Evolutionary conservation across 2,329 filamentous ascomycete genomes (phyloP), one percentile per base, ranked within the genome.

Genomic region (Paracoccidioides lutzii): DNA sequence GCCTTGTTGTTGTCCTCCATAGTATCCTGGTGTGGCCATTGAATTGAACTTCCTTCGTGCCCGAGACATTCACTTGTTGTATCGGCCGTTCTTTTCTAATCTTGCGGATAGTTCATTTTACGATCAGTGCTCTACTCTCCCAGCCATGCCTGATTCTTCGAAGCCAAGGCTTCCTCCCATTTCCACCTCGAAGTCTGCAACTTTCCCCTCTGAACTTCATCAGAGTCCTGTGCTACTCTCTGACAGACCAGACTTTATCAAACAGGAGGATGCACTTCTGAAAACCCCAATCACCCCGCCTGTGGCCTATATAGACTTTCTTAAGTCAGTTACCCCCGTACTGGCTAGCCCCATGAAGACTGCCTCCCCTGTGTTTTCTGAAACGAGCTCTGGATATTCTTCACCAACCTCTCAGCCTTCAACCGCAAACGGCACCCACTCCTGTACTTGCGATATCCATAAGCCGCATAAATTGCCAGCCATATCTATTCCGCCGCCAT

Each of bases 211-310:
- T 5, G 76, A 79, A 60, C 68, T 85, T 70, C 65, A 84, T 49
- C 81, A 79, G 61, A 90, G 84, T 61, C 64, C 65, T 35, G 60
- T 62, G 5, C 56, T 64, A 33, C 63, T 63, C 35, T 60, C 83
- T 51, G 75, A 74, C 52, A 77, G 77, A 49, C 76, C 81, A 22
- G 74, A 77, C 55, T 78, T 80, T 63, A 81, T 90, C 76, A 91
- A 90, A 71, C 80, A 86, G 62, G 78, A 85, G 56, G 80, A 83
- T 57, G 72, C 77, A 46, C 28, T 52, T 12, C 72, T 82, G 57
- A 85, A 83, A 73, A 96, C 90, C 4, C 90, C 90, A 51, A 95
- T 97, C 69, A 94, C 87, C 53, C 91, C 91, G 53, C 91, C 91
- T 3, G 78, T 81, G 28, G 90, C 91, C 57, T 97, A 97, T 69